Percentiles rank a stretch among this genome's conserved stretches.
Conservation (phyloP, 257 asterid species). For the Solanum arcanum region DNA sequence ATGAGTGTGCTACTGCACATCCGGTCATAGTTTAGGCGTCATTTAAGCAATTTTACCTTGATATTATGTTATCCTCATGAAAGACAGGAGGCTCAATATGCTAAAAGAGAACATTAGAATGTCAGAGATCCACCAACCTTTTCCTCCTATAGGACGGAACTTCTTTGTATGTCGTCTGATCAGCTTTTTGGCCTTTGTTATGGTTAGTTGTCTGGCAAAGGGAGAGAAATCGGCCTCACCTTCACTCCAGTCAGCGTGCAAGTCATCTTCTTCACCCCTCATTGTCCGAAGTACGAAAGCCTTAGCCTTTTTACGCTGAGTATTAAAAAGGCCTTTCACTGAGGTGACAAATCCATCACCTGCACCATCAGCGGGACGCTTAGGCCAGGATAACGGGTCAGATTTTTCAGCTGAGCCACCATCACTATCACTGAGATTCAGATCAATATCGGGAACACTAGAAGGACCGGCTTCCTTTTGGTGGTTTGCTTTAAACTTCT, state of each 20-base stretch:
- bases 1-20: background rate
- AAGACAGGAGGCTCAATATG: background rate
- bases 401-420: conserved; percentile 79
- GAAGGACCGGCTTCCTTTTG: conserved; percentile 31
- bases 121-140: conserved; percentile 44
- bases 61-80: background rate
- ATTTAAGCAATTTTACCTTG: background rate
- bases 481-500: conserved; percentile 72
- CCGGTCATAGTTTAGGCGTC: background rate
- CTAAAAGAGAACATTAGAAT: background rate
- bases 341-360: conserved; percentile 98
- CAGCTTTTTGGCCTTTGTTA: conserved; percentile 73
- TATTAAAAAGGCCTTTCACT: conserved; percentile 78
- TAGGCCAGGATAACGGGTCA: conserved; percentile 65
- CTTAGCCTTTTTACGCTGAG: conserved; percentile 92
- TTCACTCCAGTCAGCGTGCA: conserved; percentile 88
- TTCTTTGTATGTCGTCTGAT: conserved; percentile 88
- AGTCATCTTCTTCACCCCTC: conserved; percentile 95
- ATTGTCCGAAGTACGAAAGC: conserved; percentile 94
- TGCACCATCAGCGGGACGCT: conserved; percentile 83
- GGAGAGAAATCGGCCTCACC: conserved; percentile 98
- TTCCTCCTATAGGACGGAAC: conserved; percentile 71
- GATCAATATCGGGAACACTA: conserved; percentile 49
- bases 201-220: conserved; percentile 78
- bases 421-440: conserved; percentile 85